Conservation (phyloP, 192 early-diverging fungal genomes). For the Chytriomyces confervae region DNA sequence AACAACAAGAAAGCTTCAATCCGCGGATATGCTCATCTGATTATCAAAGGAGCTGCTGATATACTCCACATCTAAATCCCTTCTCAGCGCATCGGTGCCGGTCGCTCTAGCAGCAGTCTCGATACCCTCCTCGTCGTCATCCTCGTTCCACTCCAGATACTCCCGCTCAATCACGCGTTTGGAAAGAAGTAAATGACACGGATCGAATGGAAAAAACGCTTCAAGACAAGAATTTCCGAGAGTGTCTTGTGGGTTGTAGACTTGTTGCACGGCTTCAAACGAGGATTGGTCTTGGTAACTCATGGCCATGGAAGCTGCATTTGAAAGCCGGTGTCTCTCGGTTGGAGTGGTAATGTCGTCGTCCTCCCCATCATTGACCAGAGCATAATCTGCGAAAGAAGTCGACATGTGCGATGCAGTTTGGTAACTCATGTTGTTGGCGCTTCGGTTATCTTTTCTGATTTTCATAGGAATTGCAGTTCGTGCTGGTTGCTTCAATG, state of each 20-base stretch:
- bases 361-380: not conserved
- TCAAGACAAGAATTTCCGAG: conserved; percentile 55
- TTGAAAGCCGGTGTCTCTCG: not conserved
- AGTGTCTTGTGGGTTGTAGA: conserved; percentile 19
- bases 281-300: conserved; percentile 8
- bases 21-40: conserved; percentile 25
- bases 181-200: conserved; percentile 76
- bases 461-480: not conserved
- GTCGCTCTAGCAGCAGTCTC: not conserved
- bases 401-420: not conserved
- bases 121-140: conserved; percentile 58
- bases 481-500: not conserved
- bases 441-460: not conserved
- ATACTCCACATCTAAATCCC: conserved; percentile 35
- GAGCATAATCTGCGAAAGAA: not conserved
- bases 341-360: not conserved
- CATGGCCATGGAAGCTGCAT: conserved; percentile 38
- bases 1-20: not conserved
- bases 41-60: conserved; percentile 34
- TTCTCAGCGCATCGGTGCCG: not conserved
- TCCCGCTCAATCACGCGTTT: conserved; percentile 69
- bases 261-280: not conserved
- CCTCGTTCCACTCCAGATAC: conserved; percentile 83
- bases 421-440: not conserved
- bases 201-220: conserved; percentile 95